Base-by-base conservation (phyloP, 352 stramenopile genomes). In the Phytophthora pistaciae region DNA sequence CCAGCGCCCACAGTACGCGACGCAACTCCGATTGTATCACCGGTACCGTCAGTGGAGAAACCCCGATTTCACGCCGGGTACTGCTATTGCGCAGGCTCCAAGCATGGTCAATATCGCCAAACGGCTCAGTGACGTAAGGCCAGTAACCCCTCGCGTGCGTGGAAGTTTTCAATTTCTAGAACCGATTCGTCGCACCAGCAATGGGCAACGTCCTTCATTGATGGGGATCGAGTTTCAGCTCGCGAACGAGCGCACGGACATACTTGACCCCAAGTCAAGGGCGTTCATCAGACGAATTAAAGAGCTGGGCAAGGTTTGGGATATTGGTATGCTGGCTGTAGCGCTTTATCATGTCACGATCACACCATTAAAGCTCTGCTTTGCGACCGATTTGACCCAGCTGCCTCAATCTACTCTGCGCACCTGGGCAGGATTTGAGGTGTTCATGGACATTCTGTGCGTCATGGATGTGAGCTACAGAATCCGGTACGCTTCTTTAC, bases 301-400 rank as follows among this genome's bases (percentile, higher is more conserved):
- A 48, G 61, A 74, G 13, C 29, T 85, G 9, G 77, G 77, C 7
- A 83, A 82, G 44, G 14, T 64, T 10, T 93, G 85, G 85, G 84
- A 91, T 38, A 60, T 88, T 0, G 4, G 78, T 4, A 82, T 91
- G 73, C 65, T 92, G 11, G 18, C 76, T 9, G 63, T 90, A 20
- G 69, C 77, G 0, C 31, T 88, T 5, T 93, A 92, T 56, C 72
- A 83, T 38, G 40, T 77, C 16, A 49, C 79, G 5, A 54, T 79
- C 18, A 80, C 73, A n/a, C 84, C 84, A 0, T 80, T 91, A 53
- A 94, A 92, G 40, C 74, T 88, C 1, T 87, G 73, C 42, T 92
- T 91, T 27, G 72, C 75, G 20, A 68, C 83, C 6, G 84, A 91
- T 38, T 56, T 94, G 3, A 56, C 69, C 8, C 42, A 75, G 18